Base-by-base conservation (phyloP, 805 yeast species). In the Lipomyces starkeyi region DNA sequence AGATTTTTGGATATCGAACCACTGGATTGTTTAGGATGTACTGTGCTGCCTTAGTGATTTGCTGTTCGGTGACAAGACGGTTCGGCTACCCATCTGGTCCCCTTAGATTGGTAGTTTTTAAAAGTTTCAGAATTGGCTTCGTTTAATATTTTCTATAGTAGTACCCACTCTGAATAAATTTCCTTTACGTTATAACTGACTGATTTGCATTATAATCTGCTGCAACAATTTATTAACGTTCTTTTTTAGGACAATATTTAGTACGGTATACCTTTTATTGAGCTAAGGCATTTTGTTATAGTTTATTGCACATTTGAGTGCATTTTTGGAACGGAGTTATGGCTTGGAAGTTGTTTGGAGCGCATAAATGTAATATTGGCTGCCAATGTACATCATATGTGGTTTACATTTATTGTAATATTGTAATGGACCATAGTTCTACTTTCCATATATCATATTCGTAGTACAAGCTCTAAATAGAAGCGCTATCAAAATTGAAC, bases 1-100 rank as follows among this genome's bases (percentile, higher is more conserved):
- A 22, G 34, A 22, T 25, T 53, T 53, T 53, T 29, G 34, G 56
- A 53, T 53, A 53, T 25, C 56, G 56, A 53, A 17, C 27, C 17
- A n/a, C 29, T 53, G 34, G 17, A 25, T 11, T 7, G 22, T 8
- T 7, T n/a, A 29, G 32, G 7, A 6, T 8, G 20, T 17, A n/a
- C 7, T 17, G 13, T 17, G 0, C 22, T n/a, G 20, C 14, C 22
- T n/a, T 43, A 0, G 3, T 6, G 49, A 17, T 17, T 14, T 43
- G 49, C 49, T 43, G 43, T 37, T 14, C 17, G 13, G 40, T 11
- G 40, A 35, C 40, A 13, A 13, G 40, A 13, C 17, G 11, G 17
- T 17, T 37, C 43, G 13, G 40, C 14, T 2, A 35, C 14, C 11
- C 11, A 35, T 35, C 40, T 35, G 14, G 40, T 35, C 5, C 43